Evolutionary conservation across 2,329 filamentous ascomycete genomes (phyloP).

Genomic region (Ophiocordyceps camponoti-leonardi): DNA sequence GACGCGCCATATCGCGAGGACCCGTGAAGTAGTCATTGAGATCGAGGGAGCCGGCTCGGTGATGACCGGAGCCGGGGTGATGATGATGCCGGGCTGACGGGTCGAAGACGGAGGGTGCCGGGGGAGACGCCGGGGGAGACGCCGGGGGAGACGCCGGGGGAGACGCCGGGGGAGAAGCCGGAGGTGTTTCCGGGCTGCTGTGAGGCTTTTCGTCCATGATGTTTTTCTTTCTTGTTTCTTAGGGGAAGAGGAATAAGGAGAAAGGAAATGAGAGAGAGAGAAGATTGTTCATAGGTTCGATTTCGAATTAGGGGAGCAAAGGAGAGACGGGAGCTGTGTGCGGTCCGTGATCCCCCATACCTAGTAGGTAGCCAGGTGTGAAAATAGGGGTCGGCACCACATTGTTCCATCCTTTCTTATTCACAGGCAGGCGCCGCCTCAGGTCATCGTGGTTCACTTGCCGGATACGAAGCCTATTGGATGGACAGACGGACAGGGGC

Average conservation of each 20-base stretch:
- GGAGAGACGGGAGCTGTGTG: neutral
- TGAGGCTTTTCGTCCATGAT: neutral
- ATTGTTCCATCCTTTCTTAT: too few relatives aligned
- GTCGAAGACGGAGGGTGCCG: neutral
- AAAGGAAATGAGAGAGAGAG: neutral
- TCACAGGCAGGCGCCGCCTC: neutral
- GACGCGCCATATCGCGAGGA: constrained; percentile 51
- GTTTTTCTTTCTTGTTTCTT: neutral
- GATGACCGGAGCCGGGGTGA: neutral
- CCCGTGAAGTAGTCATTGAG: constrained; percentile 46
- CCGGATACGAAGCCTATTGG: neutral
- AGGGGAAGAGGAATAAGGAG: neutral
- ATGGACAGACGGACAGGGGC: too few relatives aligned
- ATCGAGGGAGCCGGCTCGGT: constrained; percentile 23
- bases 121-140: too few relatives aligned
- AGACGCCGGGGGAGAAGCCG: too few relatives aligned
- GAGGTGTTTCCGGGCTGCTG: neutral
- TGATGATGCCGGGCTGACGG: neutral
- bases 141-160: too few relatives aligned
- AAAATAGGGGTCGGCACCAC: too few relatives aligned
- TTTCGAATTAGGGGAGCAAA: too few relatives aligned
- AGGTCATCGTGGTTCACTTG: neutral
- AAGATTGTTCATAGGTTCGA: neutral
- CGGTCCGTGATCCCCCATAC: neutral
- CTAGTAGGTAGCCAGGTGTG: too few relatives aligned